A percentile compares a stretch with the other conserved stretches of the same genome.
Evolutionary conservation across 192 early-diverging fungal genomes (phyloP).

Genomic region (Spinellus fusiger): DNA sequence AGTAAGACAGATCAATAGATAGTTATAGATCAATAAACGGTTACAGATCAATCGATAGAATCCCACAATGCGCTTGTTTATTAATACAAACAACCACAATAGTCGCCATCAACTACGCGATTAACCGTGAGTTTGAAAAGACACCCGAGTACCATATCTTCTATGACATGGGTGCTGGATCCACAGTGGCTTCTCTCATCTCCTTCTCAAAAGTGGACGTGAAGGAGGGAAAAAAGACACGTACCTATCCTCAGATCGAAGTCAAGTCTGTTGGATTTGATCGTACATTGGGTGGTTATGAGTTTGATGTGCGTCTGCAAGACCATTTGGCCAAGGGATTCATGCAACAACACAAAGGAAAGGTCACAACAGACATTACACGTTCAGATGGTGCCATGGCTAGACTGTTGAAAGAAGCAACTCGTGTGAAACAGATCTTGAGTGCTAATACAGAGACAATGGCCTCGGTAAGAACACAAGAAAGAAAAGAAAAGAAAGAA

Average conservation of each 20-base stretch:
- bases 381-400: constrained; percentile 79
- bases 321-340: constrained; percentile 76
- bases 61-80: background rate
- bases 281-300: constrained; percentile 78
- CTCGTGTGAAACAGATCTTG: constrained; percentile 92
- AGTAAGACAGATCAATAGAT: background rate
- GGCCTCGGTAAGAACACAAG: constrained; percentile 52
- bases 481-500: background rate
- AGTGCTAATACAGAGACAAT: constrained; percentile 87
- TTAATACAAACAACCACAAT: background rate
- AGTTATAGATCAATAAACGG: background rate
- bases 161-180: constrained; percentile 97
- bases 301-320: constrained; percentile 80
- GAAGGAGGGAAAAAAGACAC: constrained; percentile 49
- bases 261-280: constrained; percentile 82
- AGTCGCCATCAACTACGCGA: constrained; percentile 92
- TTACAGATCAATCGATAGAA: background rate
- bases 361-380: constrained; percentile 49
- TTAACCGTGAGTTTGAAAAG: constrained; percentile 58
- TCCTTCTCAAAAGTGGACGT: constrained; percentile 59
- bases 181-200: constrained; percentile 84
- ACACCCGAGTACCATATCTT: constrained; percentile 79
- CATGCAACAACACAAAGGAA: constrained; percentile 42
- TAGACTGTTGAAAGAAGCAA: constrained; percentile 87
- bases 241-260: constrained; percentile 58